A percentile compares a stretch with the other conserved stretches of the same genome.
Evolutionary conservation across 2,329 filamentous ascomycete species (phyloP).

Genomic region (Trichoderma sp.): DNA sequence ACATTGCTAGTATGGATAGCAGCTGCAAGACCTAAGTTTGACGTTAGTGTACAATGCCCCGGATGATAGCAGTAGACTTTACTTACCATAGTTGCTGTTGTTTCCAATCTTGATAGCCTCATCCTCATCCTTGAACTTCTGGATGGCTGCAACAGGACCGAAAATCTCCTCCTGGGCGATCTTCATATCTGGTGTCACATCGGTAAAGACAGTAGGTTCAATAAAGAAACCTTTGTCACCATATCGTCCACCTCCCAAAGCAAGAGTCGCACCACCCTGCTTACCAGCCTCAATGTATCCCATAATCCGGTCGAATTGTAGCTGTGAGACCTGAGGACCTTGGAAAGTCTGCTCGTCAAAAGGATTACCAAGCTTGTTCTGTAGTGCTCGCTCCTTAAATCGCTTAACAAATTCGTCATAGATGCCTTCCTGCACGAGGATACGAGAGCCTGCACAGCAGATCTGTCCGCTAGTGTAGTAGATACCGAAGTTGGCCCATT

Average conservation of each 20-base stretch:
- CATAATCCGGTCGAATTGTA: constrained; percentile 43
- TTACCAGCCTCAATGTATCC: constrained; percentile 55
- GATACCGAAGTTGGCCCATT: constrained; percentile 33
- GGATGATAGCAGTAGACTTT: no score
- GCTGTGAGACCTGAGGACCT: constrained; percentile 61
- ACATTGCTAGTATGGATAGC: constrained; percentile 32
- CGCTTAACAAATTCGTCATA: constrained; percentile 29
- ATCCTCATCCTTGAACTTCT: constrained; percentile 47
- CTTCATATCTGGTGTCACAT: constrained; percentile 30
- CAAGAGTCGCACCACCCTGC: constrained; percentile 69
- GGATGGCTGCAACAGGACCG: constrained; percentile 42
- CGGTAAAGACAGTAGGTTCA: constrained; percentile 66
- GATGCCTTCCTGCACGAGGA: constrained; percentile 37
- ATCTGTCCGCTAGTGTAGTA: constrained; percentile 58
- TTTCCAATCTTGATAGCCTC: constrained; percentile 52
- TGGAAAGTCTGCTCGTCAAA: constrained; percentile 23
- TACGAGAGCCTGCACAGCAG: constrained; percentile 53
- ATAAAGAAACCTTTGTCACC: constrained; percentile 62
- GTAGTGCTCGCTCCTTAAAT: constrained; percentile 45
- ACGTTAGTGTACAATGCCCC: no score
- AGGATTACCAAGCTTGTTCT: constrained; percentile 24
- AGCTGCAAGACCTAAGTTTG: constrained; percentile 22
- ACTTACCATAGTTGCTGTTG: constrained; percentile 40
- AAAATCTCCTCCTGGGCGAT: constrained; percentile 30
- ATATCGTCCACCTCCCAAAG: constrained; percentile 58